Evolutionary conservation across 176 grass and related monocot species (phyloP).

Genomic region (Lolium multiflorum): DNA sequence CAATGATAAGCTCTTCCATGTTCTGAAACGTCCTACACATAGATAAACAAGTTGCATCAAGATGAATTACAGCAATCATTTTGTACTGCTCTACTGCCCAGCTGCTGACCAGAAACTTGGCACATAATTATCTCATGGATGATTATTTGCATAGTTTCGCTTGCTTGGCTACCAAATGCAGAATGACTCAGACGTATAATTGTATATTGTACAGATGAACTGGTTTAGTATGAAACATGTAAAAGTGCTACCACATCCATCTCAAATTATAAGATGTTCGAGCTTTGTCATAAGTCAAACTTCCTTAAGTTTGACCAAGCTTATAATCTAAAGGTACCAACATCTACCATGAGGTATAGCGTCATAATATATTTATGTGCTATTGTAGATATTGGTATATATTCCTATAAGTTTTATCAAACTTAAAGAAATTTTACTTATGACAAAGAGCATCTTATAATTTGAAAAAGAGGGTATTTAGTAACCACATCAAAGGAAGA

Average conservation of each 20-base stretch:
- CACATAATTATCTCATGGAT: background rate
- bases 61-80: background rate
- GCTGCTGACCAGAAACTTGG: background rate
- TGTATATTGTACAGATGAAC: background rate
- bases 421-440: background rate
- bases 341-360: background rate
- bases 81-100: background rate
- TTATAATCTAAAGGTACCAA: no score
- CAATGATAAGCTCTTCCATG: constrained; percentile 55
- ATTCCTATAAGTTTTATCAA: background rate
- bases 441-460: background rate
- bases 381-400: background rate
- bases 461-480: background rate
- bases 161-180: background rate
- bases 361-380: background rate
- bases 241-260: no score
- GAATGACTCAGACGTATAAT: background rate
- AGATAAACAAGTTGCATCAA: background rate
- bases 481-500: constrained; percentile 6
- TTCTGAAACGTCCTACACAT: constrained; percentile 28
- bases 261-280: background rate
- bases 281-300: background rate
- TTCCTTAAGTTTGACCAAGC: background rate
- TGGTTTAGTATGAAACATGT: background rate
- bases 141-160: background rate